phyloP scores from a whole-genome alignment of 2,329 filamentous ascomycete genomes.

The Xylariaceae sp. region DNA sequence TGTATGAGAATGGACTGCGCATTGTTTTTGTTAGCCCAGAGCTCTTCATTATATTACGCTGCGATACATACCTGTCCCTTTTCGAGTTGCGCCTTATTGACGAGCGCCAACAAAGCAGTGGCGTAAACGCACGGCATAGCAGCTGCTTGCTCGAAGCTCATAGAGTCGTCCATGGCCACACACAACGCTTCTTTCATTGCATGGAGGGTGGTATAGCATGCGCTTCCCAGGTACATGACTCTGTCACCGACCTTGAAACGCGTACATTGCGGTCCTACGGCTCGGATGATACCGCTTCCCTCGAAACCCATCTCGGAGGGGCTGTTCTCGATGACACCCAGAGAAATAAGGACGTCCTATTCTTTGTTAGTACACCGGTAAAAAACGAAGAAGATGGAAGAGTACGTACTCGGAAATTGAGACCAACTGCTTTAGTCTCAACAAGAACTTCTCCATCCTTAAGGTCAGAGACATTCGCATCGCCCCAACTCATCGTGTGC shows the following conservation, averaged over 20 bases:
- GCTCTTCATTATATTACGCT: background rate
- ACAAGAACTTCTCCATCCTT: background rate
- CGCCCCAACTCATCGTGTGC: background rate
- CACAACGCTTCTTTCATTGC: background rate
- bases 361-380: background rate
- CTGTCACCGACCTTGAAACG: background rate
- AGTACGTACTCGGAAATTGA: background rate
- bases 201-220: background rate
- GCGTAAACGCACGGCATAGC: conserved; percentile 1
- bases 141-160: conserved; percentile 4
- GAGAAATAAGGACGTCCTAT: background rate
- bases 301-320: conserved; percentile 1
- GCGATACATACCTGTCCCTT: background rate
- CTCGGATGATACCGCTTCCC: background rate
- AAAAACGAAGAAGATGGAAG: background rate
- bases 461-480: background rate
- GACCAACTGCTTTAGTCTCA: background rate
- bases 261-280: background rate
- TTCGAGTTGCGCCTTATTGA: background rate
- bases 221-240: background rate
- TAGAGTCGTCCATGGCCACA: background rate
- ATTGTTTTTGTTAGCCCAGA: background rate
- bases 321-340: background rate
- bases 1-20: conserved; percentile 1
- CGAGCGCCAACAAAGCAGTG: background rate